These are phyloP conservation scores for Funneliformis caledonium DNA, from an alignment of 371 early-diverging fungal species.

Conservation along the genomic window DNA sequence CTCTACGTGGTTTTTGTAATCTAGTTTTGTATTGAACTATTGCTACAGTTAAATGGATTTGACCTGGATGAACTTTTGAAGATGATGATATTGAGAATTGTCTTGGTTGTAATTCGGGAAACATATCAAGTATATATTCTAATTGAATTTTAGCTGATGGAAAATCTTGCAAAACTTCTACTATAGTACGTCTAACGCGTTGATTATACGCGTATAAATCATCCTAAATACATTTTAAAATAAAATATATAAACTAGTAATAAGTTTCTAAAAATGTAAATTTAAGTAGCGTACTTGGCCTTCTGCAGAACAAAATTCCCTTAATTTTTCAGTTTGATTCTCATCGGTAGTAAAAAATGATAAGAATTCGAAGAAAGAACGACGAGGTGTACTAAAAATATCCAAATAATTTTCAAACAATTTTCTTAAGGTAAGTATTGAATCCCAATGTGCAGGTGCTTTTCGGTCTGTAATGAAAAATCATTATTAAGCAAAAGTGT, in stretches of 20 bases:
- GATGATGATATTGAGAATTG: slow-evolving; percentile 86
- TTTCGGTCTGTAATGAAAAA: slow-evolving; percentile 45
- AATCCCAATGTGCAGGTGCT: slow-evolving; percentile 55
- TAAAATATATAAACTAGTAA: neutral
- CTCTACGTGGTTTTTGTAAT: slow-evolving; percentile 69
- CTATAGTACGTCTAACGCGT: slow-evolving; percentile 75
- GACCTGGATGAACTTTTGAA: slow-evolving; percentile 47
- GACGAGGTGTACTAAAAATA: slow-evolving; percentile 80
- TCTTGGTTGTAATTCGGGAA: slow-evolving; percentile 78
- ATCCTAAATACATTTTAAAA: slow-evolving; percentile 52
- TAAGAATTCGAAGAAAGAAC: slow-evolving; percentile 89
- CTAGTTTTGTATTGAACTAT: slow-evolving; percentile 86
- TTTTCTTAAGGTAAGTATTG: slow-evolving; percentile 66
- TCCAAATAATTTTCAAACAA: slow-evolving; percentile 78
- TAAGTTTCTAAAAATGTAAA: neutral
- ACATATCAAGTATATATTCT: slow-evolving; percentile 82
- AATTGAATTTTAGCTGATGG: slow-evolving; percentile 71
- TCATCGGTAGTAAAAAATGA: slow-evolving; percentile 76
- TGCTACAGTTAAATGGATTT: slow-evolving; percentile 79
- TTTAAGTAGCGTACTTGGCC: slow-evolving; percentile 66
- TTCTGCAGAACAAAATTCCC: slow-evolving; percentile 76
- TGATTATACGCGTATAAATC: slow-evolving; percentile 87
- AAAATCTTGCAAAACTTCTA: slow-evolving; percentile 88
- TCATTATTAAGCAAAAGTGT: neutral
- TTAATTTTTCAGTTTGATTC: slow-evolving; percentile 77